Evolutionary conservation across 2,329 filamentous ascomycete species (phyloP).

Genomic region (Ophiostoma montium): DNA sequence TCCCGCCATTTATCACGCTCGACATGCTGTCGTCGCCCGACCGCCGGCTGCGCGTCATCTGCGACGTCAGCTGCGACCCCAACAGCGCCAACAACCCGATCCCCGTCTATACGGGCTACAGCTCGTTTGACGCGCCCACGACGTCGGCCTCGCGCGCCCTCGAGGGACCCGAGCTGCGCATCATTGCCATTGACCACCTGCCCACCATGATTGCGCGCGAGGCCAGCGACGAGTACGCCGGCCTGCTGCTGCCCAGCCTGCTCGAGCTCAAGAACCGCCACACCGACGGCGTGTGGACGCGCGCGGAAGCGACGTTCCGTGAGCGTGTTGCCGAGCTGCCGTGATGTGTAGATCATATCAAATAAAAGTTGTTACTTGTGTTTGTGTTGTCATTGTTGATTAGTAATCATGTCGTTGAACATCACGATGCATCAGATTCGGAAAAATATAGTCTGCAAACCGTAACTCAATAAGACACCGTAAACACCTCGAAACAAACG

Average conservation of each 20-base stretch:
- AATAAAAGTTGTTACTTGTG: too few species aligned
- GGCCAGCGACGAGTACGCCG: conserved; percentile 69
- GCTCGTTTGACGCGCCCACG: conserved; percentile 79
- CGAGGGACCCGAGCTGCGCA: conserved; percentile 47
- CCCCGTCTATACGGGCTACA: conserved; percentile 73
- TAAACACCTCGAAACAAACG: too few species aligned
- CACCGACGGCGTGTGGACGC: conserved; percentile 64
- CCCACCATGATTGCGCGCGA: conserved; percentile 75
- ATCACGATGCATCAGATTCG: too few species aligned
- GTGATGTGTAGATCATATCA: too few species aligned
- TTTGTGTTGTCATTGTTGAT: too few species aligned
- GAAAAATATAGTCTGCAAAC: too few species aligned
- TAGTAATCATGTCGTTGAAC: too few species aligned
- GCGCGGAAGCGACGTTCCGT: conserved; percentile 71
- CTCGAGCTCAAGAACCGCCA: conserved; percentile 63
- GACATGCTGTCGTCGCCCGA: conserved; percentile 51
- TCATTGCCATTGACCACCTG: conserved; percentile 82
- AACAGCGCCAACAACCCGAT: conserved; percentile 50
- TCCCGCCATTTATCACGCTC: conserved; percentile 66
- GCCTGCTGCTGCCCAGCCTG: conserved; percentile 63
- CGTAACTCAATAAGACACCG: too few species aligned
- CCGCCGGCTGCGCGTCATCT: conserved; percentile 66
- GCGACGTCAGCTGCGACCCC: conserved; percentile 65
- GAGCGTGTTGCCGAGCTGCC: conserved; percentile 49
- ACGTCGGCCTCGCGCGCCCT: conserved; percentile 42